Percentiles rank a stretch among this genome's conserved stretches.
These are phyloP conservation scores for Logfia minima DNA, from an alignment of 129 eudicot genomes.

Conservation along the genomic window DNA sequence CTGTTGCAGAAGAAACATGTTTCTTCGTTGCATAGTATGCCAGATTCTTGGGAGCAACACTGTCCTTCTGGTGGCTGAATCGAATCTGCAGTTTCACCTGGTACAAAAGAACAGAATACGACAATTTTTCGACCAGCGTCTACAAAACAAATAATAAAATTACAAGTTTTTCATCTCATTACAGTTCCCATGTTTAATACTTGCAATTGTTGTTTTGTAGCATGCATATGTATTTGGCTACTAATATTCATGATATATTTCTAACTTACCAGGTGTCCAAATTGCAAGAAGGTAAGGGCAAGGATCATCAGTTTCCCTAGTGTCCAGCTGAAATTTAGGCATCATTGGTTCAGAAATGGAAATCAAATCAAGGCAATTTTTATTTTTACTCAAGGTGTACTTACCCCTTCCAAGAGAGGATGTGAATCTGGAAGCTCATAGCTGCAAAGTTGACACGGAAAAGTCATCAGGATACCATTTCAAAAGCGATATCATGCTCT, in stretches of 20 bases:
- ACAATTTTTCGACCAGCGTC: slow-evolving; percentile 6
- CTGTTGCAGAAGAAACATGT: slow-evolving; percentile 82
- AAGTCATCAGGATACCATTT: slow-evolving; percentile 5
- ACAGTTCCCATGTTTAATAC: background rate
- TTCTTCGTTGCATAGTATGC: slow-evolving; percentile 52
- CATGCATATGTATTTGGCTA: background rate
- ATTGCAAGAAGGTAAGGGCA: slow-evolving; percentile 87
- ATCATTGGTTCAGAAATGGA: slow-evolving; percentile 13
- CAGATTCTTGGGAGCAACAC: slow-evolving; percentile 67
- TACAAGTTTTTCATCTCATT: background rate
- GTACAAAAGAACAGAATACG: slow-evolving; percentile 13
- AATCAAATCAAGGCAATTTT: background rate
- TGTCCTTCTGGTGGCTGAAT: slow-evolving; percentile 64
- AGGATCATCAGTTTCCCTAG: slow-evolving; percentile 93
- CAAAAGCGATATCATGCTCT: background rate
- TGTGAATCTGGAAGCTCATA: slow-evolving; percentile 97
- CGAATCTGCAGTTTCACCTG: slow-evolving; percentile 81
- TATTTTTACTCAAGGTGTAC: slow-evolving; percentile 29
- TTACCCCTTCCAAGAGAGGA: slow-evolving; percentile 79
- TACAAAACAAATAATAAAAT: background rate
- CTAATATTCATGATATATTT: background rate
- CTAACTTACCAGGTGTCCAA: slow-evolving; percentile 85
- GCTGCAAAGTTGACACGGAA: slow-evolving; percentile 47
- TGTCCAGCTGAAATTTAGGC: slow-evolving; percentile 56
- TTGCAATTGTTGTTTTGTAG: background rate